Evolutionary conservation across 495 filamentous ascomycete species (phyloP).

Genomic region (Baudoinia panamericana): DNA sequence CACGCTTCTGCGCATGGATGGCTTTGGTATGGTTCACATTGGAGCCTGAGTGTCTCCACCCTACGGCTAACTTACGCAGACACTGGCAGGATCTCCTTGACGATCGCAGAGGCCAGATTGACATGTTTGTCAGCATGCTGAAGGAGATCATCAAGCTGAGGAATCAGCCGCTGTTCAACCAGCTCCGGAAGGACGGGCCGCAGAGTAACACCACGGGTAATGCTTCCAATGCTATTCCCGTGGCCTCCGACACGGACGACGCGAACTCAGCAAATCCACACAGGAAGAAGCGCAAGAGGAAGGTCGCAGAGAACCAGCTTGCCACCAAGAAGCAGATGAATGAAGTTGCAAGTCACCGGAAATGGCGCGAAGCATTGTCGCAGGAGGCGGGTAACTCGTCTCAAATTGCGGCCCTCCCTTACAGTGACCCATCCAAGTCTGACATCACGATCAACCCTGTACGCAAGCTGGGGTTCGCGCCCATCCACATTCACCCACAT

Average conservation of each 20-base stretch:
- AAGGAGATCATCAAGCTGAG: neutral
- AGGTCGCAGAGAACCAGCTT: neutral
- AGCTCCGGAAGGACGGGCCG: no score
- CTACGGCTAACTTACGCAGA: no score
- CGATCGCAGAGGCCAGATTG: no score
- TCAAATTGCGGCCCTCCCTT: constrained; percentile 2
- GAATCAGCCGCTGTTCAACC: neutral
- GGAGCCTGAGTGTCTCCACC: neutral
- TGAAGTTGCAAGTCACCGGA: constrained; percentile 4
- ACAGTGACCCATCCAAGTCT: constrained; percentile 23
- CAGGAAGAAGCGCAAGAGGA: constrained; percentile 2
- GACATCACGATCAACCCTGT: constrained; percentile 56
- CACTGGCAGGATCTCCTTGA: no score
- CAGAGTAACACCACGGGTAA: no score
- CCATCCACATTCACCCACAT: constrained; percentile 39
- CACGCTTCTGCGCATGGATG: neutral
- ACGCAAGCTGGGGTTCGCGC: constrained; percentile 38
- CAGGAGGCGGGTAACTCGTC: constrained; percentile 3
- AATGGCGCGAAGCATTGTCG: neutral
- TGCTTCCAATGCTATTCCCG: no score
- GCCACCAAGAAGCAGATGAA: neutral
- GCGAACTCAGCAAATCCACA: neutral
- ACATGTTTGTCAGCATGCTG: neutral
- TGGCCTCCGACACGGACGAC: no score
- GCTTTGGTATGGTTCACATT: neutral